phyloP scores from a whole-genome alignment of 768 basidiomycete genomes.

The Artomyces pyxidatus region DNA sequence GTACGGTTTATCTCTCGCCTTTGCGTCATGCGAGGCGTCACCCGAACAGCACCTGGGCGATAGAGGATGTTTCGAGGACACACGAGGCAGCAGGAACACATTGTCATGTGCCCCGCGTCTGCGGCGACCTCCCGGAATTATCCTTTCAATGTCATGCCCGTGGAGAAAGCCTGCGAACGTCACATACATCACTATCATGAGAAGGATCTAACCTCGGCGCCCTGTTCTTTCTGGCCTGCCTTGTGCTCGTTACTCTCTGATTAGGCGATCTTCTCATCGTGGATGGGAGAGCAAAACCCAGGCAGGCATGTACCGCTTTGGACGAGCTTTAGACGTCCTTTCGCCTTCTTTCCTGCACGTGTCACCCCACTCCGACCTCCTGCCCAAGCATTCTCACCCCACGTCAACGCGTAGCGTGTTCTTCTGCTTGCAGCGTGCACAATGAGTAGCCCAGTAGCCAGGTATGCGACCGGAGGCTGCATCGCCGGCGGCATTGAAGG shows the following conservation, averaged over 20 bases:
- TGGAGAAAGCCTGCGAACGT: no score
- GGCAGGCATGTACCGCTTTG: not conserved
- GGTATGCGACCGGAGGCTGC: not conserved
- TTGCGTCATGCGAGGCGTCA: no score
- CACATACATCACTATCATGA: no score
- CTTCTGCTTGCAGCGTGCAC: not conserved
- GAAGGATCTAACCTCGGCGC: no score
- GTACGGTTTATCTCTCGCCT: no score
- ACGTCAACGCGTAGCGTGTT: not conserved
- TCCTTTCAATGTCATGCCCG: no score
- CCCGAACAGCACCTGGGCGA: no score
- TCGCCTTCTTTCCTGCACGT: not conserved
- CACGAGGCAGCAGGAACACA: no score
- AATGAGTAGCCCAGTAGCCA: not conserved
- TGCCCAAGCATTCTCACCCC: not conserved
- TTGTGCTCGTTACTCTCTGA: not conserved
- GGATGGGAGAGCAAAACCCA: not conserved
- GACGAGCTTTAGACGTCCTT: not conserved
- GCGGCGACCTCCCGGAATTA: no score
- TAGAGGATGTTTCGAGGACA: no score
- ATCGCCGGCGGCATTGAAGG: not conserved
- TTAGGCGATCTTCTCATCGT: not conserved
- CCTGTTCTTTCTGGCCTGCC: not conserved
- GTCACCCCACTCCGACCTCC: not conserved
- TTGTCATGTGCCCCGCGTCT: no score